Evolutionary conservation across 73 alveolate genomes (phyloP), one percentile per base, ranked within the genome.

Genomic region (Symbiodinium pilosum): DNA sequence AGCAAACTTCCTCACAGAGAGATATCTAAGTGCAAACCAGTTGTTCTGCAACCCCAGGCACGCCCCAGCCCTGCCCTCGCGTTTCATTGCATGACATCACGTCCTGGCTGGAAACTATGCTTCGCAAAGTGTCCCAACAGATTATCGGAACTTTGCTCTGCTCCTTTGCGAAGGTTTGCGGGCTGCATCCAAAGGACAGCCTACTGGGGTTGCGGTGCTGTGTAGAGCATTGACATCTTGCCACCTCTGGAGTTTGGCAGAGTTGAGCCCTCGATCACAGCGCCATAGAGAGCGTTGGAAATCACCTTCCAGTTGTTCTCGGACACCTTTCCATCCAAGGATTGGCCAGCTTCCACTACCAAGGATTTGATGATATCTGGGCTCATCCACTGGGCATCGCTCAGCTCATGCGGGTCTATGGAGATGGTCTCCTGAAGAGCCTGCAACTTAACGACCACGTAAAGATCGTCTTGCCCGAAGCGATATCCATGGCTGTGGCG

Each of bases 371-470:
- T 56, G 40, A 18, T 54, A 9, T 52, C 93, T 75, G 32, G 42
- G 54, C 71, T 41, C 95, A 88, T 88, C 95, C 95, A 88, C 20
- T 52, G 59, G 36, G 95, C 95, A 30, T 88, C 95, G 36, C 86
- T 40, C 44, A 88, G 73, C 95, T 88, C 95, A 18, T 38, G 71
- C 26, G 86, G 73, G 40, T 88, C 95, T 68, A 88, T 88, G 39
- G 28, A 8, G 34, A 88, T 88, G 38, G 86, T 21, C 44, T 88
- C 95, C 32, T 38, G 43, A 36, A 34, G 38, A 16, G 52, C 95
- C 95, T 91, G 77, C 38, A 91, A n/a, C 83, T 91, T 91, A 51
- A 91, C 96, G 6, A 69, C 4, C 52, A 91, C 96, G 52, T 52
- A 91, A 54, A 91, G 5, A 36, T 91, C 96, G 28, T 69, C 96